Conservation (phyloP, 2,329 filamentous ascomycete species). For the Cytospora leucostoma region DNA sequence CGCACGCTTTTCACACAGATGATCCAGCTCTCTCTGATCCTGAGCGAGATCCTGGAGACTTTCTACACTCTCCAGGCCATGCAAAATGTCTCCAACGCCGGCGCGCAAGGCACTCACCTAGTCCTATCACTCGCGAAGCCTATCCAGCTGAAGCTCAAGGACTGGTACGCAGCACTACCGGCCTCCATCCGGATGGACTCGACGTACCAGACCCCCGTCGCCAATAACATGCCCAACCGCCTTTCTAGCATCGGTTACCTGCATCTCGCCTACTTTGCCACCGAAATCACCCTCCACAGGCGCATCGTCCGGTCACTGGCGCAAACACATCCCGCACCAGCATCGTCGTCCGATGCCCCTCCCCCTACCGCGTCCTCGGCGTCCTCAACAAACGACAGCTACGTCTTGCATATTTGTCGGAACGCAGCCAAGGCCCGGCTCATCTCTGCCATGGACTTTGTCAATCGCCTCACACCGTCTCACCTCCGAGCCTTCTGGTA, state of each 20-base stretch:
- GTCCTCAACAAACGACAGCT: conserved; percentile 62
- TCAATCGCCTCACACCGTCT: conserved; percentile 83
- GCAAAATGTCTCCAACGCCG: conserved; percentile 66
- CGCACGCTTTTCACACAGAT: conserved; percentile 73
- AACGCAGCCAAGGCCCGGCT: conserved; percentile 91
- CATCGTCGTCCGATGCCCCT: conserved; percentile 31
- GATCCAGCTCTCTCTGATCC: conserved; percentile 72
- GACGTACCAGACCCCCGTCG: conserved; percentile 44
- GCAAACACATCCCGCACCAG: conserved; percentile 39
- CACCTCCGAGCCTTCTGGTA: conserved; percentile 94
- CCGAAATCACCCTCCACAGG: conserved; percentile 89
- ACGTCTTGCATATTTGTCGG: conserved; percentile 88
- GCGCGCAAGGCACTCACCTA: conserved; percentile 68
- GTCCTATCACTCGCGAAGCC: conserved; percentile 77
- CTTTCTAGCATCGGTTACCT: conserved; percentile 72
- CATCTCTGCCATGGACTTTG: conserved; percentile 96
- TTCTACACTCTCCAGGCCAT: conserved; percentile 82
- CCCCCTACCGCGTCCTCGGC: conserved; percentile 18
- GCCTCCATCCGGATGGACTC: conserved; percentile 65
- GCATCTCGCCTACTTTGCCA: conserved; percentile 89
- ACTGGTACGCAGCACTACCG: conserved; percentile 77
- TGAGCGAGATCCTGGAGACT: conserved; percentile 78
- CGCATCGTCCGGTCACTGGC: conserved; percentile 83
- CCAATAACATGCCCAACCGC: conserved; percentile 44
- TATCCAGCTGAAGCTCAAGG: conserved; percentile 78